Percentiles rank a stretch among this genome's conserved stretches.
These are phyloP conservation scores for Picochlorum sp. DNA, from an alignment of 139 green algal species.

Conservation along the genomic window DNA sequence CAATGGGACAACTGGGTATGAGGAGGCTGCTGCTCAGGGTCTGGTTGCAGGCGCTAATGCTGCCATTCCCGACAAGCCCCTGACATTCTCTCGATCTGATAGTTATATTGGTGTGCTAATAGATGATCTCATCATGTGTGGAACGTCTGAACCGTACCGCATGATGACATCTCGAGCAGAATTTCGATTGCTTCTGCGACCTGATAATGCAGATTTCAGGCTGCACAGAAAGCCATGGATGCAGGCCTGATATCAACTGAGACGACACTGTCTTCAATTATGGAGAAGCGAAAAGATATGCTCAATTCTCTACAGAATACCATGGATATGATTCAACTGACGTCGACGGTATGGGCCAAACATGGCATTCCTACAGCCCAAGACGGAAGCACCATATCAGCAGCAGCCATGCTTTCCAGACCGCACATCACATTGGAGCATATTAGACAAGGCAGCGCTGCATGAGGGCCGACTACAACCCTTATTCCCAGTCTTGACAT, in stretches of 20 bases:
- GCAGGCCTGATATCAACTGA: constrained; percentile 30
- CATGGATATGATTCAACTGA: constrained; percentile 17
- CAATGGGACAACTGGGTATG: constrained; percentile 56
- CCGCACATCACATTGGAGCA: constrained; percentile 11
- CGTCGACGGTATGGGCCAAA: constrained; percentile 18
- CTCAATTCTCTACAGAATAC: constrained; percentile 6
- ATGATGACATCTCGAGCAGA: constrained; percentile 49
- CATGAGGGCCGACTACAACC: too few relatives aligned
- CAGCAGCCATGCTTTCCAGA: constrained; percentile 28
- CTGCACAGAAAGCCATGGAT: constrained; percentile 28
- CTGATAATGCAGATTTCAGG: constrained; percentile 50
- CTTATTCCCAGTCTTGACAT: neutral
- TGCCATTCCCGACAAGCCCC: constrained; percentile 15
- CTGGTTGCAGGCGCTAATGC: constrained; percentile 50
- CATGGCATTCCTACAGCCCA: constrained; percentile 23
- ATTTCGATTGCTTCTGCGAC: constrained; percentile 40
- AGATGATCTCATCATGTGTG: constrained; percentile 39
- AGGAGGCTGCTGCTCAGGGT: constrained; percentile 54
- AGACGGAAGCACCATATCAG: constrained; percentile 21
- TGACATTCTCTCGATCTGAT: constrained; percentile 33
- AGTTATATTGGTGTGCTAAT: constrained; percentile 47
- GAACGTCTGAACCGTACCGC: constrained; percentile 47
- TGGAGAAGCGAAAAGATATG: neutral
- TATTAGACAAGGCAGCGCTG: constrained; percentile 5
- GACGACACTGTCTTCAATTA: neutral